Conservation (phyloP, 208 protist species). For the Trichomonas tenax region DNA sequence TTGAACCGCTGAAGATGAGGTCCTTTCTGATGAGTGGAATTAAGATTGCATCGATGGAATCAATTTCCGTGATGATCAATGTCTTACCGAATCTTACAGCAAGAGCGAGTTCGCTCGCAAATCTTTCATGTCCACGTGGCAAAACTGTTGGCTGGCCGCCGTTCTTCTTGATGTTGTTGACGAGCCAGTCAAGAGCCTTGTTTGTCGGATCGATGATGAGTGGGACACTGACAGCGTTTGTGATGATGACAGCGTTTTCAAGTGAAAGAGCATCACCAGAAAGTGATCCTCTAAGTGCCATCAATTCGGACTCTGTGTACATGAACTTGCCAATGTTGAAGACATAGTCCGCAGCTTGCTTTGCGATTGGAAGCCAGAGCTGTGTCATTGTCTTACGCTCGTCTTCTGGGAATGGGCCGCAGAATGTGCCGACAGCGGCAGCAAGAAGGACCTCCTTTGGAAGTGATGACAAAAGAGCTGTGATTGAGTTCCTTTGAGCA, state of each 20-base stretch:
- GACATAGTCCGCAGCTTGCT: conserved; percentile 38
- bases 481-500: conserved; percentile 59
- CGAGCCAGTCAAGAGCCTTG: conserved; percentile 69
- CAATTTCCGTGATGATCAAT: conserved; percentile 80
- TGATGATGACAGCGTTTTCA: conserved; percentile 88
- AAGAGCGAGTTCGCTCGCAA: conserved; percentile 77
- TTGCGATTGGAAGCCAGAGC: conserved; percentile 57
- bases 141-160: conserved; percentile 56
- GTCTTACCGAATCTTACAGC: conserved; percentile 91
- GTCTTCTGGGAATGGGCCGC: conserved; percentile 42
- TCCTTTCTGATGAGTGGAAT: conserved; percentile 76
- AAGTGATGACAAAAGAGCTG: conserved; percentile 51
- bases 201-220: conserved; percentile 83
- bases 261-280: conserved; percentile 63
- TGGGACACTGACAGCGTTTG: conserved; percentile 53
- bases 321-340: conserved; percentile 75
- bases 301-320: conserved; percentile 69
- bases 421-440: conserved; percentile 69
- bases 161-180: conserved; percentile 1
- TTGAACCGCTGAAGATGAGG: conserved; percentile 64
- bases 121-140: conserved; percentile 67
- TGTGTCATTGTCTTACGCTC: conserved; percentile 12
- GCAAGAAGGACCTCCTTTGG: conserved; percentile 35
- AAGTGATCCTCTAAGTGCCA: conserved; percentile 79
- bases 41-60: conserved; percentile 78